Conservation (phyloP, 2,329 filamentous ascomycete genomes). For the Trichoderma brevicompactum region DNA sequence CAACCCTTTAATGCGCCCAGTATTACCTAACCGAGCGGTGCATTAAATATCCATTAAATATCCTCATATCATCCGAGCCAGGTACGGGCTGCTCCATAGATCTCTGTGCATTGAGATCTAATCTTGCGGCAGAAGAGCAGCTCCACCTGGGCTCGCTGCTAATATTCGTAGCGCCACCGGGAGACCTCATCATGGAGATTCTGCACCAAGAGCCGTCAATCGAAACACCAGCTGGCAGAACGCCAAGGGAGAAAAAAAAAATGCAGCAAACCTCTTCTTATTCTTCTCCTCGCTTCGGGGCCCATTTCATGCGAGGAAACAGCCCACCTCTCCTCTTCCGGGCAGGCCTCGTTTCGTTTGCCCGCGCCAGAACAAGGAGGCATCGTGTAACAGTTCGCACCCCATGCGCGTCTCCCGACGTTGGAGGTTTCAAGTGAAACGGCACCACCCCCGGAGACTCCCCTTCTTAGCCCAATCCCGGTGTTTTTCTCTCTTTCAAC, state of each 20-base stretch:
- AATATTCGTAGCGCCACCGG: background rate
- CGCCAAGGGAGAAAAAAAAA: background rate
- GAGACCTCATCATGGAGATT: background rate
- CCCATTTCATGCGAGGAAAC: background rate
- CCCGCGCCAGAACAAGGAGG: conserved; percentile 12
- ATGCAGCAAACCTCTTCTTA: background rate
- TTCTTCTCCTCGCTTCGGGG: background rate
- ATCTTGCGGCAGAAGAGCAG: conserved; percentile 1
- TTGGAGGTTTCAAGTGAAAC: conserved; percentile 55
- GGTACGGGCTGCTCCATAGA: conserved; percentile 1
- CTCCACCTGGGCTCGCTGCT: conserved; percentile 5
- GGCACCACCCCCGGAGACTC: conserved; percentile 19
- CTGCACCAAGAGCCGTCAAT: conserved; percentile 9
- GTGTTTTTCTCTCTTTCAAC: background rate
- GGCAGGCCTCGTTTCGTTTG: conserved; percentile 15
- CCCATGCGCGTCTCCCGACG: conserved; percentile 43
- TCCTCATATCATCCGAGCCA: conserved; percentile 6
- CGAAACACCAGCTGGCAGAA: conserved; percentile 15
- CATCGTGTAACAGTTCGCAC: conserved; percentile 12
- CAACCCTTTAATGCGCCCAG: too few species aligned
- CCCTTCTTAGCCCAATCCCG: conserved; percentile 21
- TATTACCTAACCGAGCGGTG: background rate
- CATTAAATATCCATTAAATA: background rate
- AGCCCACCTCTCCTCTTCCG: background rate
- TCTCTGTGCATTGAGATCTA: conserved; percentile 21